A percentile compares a stretch with the other conserved stretches of the same genome.
phyloP scores from a whole-genome alignment of 192 early-diverging fungal genomes.

The Coemansia sp. region DNA sequence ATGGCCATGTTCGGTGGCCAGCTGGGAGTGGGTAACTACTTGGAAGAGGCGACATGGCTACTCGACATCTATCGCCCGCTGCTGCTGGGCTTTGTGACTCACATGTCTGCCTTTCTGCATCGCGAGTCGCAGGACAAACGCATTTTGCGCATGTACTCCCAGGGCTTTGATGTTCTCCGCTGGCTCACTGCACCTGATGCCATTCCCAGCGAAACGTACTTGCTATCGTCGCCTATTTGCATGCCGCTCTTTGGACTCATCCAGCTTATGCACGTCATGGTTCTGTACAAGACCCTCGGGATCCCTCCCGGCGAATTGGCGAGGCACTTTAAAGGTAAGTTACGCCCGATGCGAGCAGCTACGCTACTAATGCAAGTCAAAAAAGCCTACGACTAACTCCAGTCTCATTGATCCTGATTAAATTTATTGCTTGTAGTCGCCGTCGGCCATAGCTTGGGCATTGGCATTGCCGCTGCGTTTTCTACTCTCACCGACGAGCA shows the following conservation, averaged over 20 bases:
- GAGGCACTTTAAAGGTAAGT: constrained; percentile 33
- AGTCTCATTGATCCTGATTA: neutral
- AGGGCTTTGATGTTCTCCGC: constrained; percentile 72
- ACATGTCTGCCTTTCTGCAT: constrained; percentile 68
- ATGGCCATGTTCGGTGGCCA: constrained; percentile 95
- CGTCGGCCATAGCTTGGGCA: constrained; percentile 90
- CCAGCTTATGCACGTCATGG: constrained; percentile 81
- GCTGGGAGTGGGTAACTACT: constrained; percentile 80
- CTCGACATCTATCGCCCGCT: constrained; percentile 74
- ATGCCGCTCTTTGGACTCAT: constrained; percentile 85
- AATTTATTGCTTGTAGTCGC: constrained; percentile 19
- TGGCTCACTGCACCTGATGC: constrained; percentile 75
- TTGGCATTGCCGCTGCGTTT: constrained; percentile 83
- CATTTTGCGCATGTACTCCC: constrained; percentile 57
- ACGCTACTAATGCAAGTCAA: neutral
- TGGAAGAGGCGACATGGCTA: constrained; percentile 77
- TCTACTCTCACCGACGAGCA: constrained; percentile 74
- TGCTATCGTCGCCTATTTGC: constrained; percentile 72
- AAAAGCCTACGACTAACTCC: neutral
- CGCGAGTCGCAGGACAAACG: constrained; percentile 57
- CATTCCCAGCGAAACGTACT: constrained; percentile 67
- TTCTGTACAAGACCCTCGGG: constrained; percentile 62
- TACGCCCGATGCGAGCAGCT: neutral
- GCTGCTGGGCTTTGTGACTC: constrained; percentile 66
- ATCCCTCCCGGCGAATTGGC: constrained; percentile 53